phyloP scores from a whole-genome alignment of 371 early-diverging fungal species.

The Lichtheimia ramosa region DNA sequence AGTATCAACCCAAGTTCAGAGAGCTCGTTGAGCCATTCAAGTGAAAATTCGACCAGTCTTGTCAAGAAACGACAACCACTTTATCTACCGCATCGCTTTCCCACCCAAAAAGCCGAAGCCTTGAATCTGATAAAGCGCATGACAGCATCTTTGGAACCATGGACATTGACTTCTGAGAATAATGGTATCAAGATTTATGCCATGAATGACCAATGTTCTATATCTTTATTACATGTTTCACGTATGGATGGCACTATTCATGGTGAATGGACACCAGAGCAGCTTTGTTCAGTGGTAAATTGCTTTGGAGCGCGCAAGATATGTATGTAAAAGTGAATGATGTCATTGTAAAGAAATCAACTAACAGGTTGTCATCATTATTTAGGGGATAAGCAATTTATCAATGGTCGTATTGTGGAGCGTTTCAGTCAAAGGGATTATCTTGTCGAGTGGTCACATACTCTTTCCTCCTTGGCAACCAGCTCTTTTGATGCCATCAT shows the following conservation, averaged over 20 bases:
- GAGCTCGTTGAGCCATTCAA: background rate
- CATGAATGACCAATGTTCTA: background rate
- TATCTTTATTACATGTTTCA: conserved; percentile 3
- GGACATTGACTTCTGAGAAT: conserved; percentile 7
- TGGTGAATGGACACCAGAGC: conserved; percentile 56
- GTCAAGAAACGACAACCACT: conserved; percentile 10
- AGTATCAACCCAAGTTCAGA: background rate
- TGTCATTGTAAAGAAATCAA: background rate
- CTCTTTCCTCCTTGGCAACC: background rate
- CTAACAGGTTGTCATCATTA: background rate
- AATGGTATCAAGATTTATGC: conserved; percentile 7
- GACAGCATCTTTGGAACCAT: conserved; percentile 7
- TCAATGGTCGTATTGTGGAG: conserved; percentile 46
- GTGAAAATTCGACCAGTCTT: background rate
- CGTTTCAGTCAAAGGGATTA: conserved; percentile 58
- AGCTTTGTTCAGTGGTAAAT: conserved; percentile 42
- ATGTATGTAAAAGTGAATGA: conserved; percentile 29
- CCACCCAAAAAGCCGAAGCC: conserved; percentile 8
- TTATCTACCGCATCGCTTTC: conserved; percentile 18
- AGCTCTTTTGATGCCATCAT: conserved; percentile 29
- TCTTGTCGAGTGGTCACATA: conserved; percentile 38
- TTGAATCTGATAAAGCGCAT: conserved; percentile 12
- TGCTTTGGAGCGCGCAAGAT: conserved; percentile 41
- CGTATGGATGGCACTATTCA: conserved; percentile 50
- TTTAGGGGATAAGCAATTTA: conserved; percentile 54